Percentiles rank a stretch among this genome's conserved stretches.
These are phyloP conservation scores for Candida sphagnicola DNA, from an alignment of 805 yeast genomes.

Conservation along the genomic window DNA sequence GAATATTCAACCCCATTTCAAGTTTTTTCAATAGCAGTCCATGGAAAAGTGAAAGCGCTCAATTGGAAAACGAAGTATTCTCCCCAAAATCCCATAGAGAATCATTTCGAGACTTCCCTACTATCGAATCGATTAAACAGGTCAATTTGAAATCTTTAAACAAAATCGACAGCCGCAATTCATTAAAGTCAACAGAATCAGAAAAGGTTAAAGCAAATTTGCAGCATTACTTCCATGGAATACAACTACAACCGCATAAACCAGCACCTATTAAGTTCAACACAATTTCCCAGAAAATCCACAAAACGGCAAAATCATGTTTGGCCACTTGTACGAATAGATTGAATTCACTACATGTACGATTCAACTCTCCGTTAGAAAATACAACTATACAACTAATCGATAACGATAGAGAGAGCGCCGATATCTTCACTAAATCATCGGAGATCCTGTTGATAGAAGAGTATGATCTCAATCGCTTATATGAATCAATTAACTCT, in stretches of 20 bases:
- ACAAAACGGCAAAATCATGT: not conserved
- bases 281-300: not conserved
- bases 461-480: not conserved
- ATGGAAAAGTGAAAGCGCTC: conserved; percentile 10
- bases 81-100: conserved; percentile 25
- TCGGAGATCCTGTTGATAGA: not conserved
- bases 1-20: not conserved
- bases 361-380: conserved; percentile 4
- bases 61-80: conserved; percentile 20
- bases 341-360: conserved; percentile 5
- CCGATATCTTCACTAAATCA: not conserved
- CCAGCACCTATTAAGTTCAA: not conserved
- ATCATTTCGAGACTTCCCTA: conserved; percentile 16
- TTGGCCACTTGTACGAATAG: not conserved
- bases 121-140: conserved; percentile 11
- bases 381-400: not conserved
- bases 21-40: conserved; percentile 5
- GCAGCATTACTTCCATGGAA: conserved; percentile 3
- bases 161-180: not conserved
- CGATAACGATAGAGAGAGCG: too few species aligned
- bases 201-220: conserved; percentile 3
- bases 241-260: too few species aligned
- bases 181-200: not conserved
- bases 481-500: not conserved
- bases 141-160: not conserved